Percentiles rank a stretch among this genome's conserved stretches.
These are phyloP conservation scores for Asterophora parasitica DNA, from an alignment of 768 basidiomycete species.

Conservation along the genomic window DNA sequence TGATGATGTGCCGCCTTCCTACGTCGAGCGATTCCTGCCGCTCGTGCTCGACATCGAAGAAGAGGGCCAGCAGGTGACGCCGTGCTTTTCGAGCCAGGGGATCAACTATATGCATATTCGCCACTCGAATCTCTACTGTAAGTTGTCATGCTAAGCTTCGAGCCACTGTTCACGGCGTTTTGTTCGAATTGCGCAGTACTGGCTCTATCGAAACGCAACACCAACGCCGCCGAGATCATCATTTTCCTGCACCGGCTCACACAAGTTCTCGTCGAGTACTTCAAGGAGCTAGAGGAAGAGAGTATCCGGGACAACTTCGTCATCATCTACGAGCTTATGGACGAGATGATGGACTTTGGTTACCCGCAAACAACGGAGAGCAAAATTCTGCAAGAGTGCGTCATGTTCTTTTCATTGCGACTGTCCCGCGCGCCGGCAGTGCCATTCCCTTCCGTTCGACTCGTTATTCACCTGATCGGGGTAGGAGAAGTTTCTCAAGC, in stretches of 20 bases:
- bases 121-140: conserved; percentile 95
- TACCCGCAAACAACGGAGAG: conserved; percentile 98
- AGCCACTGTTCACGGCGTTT: neutral
- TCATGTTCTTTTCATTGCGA: conserved; percentile 7
- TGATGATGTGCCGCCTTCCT: conserved; percentile 88
- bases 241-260: conserved; percentile 93
- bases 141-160: conserved; percentile 21
- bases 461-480: too few relatives aligned
- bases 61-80: conserved; percentile 93
- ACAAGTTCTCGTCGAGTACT: conserved; percentile 94
- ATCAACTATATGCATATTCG: conserved; percentile 99
- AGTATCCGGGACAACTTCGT: conserved; percentile 99
- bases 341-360: conserved; percentile 99
- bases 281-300: conserved; percentile 99
- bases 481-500: too few relatives aligned
- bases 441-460: too few relatives aligned
- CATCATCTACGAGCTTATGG: conserved; percentile 97
- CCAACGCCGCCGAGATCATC: conserved; percentile 94
- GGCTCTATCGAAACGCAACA: conserved; percentile 92
- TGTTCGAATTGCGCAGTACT: conserved; percentile 62
- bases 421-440: too few relatives aligned
- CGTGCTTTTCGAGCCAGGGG: conserved; percentile 92
- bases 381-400: conserved; percentile 96
- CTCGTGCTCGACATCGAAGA: conserved; percentile 94
- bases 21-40: conserved; percentile 91